Evolutionary conservation across 169 alveolate genomes (phyloP).

Genomic region (Cryptosporidium baileyi): DNA sequence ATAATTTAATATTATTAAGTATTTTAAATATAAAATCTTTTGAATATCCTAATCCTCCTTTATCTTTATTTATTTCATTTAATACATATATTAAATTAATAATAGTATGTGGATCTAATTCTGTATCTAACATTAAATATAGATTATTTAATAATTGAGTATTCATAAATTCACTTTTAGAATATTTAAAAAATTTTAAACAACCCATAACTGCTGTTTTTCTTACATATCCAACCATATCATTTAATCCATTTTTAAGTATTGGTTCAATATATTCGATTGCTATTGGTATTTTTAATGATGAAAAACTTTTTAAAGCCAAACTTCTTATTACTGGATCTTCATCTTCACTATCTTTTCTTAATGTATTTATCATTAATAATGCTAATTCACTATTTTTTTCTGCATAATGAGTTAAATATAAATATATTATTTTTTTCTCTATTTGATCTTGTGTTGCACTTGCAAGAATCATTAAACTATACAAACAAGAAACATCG

Average conservation of each 20-base stretch:
- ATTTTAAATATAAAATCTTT: conserved; percentile 86
- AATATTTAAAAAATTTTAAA: conserved; percentile 81
- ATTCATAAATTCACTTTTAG: conserved; percentile 25
- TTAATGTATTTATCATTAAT: conserved; percentile 96
- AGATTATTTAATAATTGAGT: conserved; percentile 73
- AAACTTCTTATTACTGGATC: conserved; percentile 97
- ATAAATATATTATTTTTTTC: conserved; percentile 97
- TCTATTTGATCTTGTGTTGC: conserved; percentile 96
- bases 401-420: conserved; percentile 94
- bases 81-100: conserved; percentile 90
- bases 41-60: conserved; percentile 91
- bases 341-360: conserved; percentile 93
- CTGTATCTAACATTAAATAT: conserved; percentile 78
- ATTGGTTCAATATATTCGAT: conserved; percentile 88
- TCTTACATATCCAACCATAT: conserved; percentile 94
- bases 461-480: conserved; percentile 96
- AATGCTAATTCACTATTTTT: conserved; percentile 94
- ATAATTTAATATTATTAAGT: conserved; percentile 83
- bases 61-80: conserved; percentile 90
- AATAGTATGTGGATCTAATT: conserved; percentile 87
- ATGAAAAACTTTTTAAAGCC: conserved; percentile 95
- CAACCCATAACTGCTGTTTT: conserved; percentile 95
- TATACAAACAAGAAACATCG: conserved; percentile 95
- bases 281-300: conserved; percentile 89
- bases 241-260: conserved; percentile 87